Base-by-base conservation (phyloP, 345 rosid genomes). In the Crucihimalaya himalaica region DNA sequence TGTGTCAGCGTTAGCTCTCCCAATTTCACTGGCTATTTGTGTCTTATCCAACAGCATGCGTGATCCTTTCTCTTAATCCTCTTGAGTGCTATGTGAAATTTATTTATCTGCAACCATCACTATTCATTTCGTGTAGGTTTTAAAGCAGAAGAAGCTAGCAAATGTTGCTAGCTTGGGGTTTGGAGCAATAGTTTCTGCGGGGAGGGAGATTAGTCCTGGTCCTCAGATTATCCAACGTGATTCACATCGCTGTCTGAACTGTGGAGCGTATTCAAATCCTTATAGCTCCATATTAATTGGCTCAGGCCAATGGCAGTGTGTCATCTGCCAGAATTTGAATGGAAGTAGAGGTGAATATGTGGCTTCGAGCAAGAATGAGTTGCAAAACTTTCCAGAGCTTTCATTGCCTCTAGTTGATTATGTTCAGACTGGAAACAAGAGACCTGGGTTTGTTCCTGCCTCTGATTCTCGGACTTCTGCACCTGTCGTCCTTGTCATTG, bases 301-400 rank as follows among this genome's bases (percentile, higher is more conserved):
- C 52, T 92, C 97, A 16, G 99, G 98, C 57, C 96, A 96, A 76
- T 96, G 97, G 99, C 96, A 96, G 71, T 96, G 99, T 54, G 84
- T 92, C 45, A 83, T 96, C 66, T 96, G 97, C 80, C 45, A 71
- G 72, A 82, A 62, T 52, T 68, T 96, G 82, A 89, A 90, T 81
- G 93, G 84, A 47, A 96, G 98, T 81, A 85, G 77, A 80, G 96
- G 96, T 56, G 99, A 92, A 80, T 96, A 96, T 56, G 76, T 86
- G 57, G 91, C 96, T 79, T 70, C 91, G 10, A 83, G 75, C 81
- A 89, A 86, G 78, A 87, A 90, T 68, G 96, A 92, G 58, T 87
- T 92, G 54, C 81, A 76, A 61, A 85, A 73, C 68, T 88, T 87
- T 37, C 96, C 90, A 0, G 98, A 96, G 80, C 83, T 96, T 35